These are phyloP conservation scores for Verticillium longisporum DNA, from an alignment of 2,329 filamentous ascomycete genomes.

Conservation along the genomic window DNA sequence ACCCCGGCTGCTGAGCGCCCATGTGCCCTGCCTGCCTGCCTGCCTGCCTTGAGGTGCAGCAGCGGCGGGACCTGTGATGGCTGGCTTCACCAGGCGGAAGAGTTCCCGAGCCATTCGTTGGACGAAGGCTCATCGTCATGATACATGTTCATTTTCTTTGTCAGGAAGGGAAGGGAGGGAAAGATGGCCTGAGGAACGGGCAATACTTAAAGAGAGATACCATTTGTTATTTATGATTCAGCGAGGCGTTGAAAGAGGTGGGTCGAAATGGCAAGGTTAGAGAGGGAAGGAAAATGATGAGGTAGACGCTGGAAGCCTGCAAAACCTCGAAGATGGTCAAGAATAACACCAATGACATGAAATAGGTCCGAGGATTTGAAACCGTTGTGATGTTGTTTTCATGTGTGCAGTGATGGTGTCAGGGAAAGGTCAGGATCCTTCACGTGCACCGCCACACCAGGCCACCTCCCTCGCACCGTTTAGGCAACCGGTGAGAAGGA, in stretches of 20 bases:
- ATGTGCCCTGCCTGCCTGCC: too few relatives aligned
- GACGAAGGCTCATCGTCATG: not conserved
- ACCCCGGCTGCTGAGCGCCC: not conserved
- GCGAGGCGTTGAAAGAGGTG: not conserved
- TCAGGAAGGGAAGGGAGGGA: not conserved
- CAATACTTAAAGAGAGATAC: not conserved
- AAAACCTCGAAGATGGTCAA: not conserved
- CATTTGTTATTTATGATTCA: not conserved
- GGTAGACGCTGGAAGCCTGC: not conserved
- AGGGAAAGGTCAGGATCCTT: not conserved
- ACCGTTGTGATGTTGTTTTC: too few relatives aligned
- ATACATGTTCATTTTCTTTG: not conserved
- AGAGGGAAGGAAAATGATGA: not conserved
- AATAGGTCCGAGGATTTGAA: too few relatives aligned
- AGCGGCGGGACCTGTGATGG: not conserved
- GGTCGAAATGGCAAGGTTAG: not conserved
- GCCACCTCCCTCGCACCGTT: not conserved
- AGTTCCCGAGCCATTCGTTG: not conserved
- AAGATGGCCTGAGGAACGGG: not conserved
- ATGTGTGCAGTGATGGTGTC: not conserved
- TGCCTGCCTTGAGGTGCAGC: not conserved
- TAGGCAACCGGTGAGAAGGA: not conserved
- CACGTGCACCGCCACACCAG: not conserved
- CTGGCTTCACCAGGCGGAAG: not conserved
- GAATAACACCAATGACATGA: not conserved